phyloP scores from a whole-genome alignment of 225 moss, liverwort and hornwort species.

The Climacium dendroides region DNA sequence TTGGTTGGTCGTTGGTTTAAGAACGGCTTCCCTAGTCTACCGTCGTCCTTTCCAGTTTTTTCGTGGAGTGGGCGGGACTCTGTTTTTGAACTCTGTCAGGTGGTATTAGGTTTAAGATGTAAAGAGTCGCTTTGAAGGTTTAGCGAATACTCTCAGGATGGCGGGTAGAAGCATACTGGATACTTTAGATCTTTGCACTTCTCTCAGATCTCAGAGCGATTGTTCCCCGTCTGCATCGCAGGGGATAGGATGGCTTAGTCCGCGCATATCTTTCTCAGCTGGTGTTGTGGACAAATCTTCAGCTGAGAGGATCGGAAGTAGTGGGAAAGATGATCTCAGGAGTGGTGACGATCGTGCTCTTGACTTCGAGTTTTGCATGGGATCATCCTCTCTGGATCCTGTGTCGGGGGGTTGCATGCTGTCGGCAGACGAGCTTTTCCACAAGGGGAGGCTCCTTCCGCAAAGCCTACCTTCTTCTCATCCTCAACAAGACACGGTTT shows the following conservation, averaged over 20 bases:
- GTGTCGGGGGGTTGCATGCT: slow-evolving; percentile 50
- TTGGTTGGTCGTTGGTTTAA: not conserved
- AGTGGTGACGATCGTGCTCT: slow-evolving; percentile 26
- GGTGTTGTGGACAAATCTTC: slow-evolving; percentile 26
- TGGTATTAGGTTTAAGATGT: slow-evolving; percentile 4
- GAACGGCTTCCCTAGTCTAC: not conserved
- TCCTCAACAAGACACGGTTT: slow-evolving; percentile 16
- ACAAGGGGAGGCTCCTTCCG: slow-evolving; percentile 74
- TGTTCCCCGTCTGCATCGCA: slow-evolving; percentile 2
- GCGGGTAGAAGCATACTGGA: slow-evolving; percentile 32
- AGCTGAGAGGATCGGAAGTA: slow-evolving; percentile 12
- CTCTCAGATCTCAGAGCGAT: not conserved
- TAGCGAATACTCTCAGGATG: not conserved
- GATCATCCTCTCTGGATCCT: slow-evolving; percentile 42
- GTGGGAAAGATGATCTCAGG: slow-evolving; percentile 8
- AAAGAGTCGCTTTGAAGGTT: not conserved
- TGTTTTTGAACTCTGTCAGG: not conserved
- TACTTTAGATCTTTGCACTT: slow-evolving; percentile 37
- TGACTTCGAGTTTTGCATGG: slow-evolving; percentile 85
- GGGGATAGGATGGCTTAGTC: slow-evolving; percentile 55
- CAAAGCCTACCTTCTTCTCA: slow-evolving; percentile 34
- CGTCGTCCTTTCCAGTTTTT: not conserved
- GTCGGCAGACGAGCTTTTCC: slow-evolving; percentile 85
- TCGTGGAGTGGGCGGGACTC: not conserved
- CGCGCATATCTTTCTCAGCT: slow-evolving; percentile 49